phyloP scores from a whole-genome alignment of 768 basidiomycete species.

The Auricularia sp. region DNA sequence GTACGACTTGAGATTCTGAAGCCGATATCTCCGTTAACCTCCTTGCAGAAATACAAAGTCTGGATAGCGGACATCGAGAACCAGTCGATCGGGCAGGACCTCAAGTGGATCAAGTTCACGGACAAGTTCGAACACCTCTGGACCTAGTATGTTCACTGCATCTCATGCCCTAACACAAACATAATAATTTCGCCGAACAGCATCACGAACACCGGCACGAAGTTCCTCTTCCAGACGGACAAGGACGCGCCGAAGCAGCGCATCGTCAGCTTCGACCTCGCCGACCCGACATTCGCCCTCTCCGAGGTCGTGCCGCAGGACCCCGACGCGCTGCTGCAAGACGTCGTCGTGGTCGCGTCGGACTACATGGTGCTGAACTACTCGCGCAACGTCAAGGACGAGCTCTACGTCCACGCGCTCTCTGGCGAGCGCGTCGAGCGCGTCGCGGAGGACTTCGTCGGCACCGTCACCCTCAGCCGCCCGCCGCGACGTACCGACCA shows the following conservation, averaged over 20 bases:
- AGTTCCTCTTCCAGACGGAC: constrained; percentile 58
- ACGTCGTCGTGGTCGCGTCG: constrained; percentile 36
- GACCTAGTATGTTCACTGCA: constrained; percentile 2
- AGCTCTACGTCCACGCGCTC: constrained; percentile 59
- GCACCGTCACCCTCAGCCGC: constrained; percentile 43
- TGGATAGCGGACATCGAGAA: constrained; percentile 64
- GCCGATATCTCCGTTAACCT: constrained; percentile 1
- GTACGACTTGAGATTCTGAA: constrained; percentile 26
- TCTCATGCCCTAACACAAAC: constrained; percentile 2
- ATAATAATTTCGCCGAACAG: constrained; percentile 22
- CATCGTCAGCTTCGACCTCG: constrained; percentile 53
- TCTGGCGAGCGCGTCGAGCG: constrained; percentile 43
- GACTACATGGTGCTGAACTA: constrained; percentile 53
- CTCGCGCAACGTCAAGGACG: constrained; percentile 72
- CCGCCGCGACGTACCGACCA: constrained; percentile 35
- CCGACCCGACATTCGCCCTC: constrained; percentile 34
- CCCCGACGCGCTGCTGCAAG: constrained; percentile 48
- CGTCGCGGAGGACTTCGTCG: constrained; percentile 57
- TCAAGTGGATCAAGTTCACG: constrained; percentile 64
- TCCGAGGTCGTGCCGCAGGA: constrained; percentile 45
- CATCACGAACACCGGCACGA: constrained; percentile 51
- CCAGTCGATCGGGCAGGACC: constrained; percentile 43
- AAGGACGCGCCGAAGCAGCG: constrained; percentile 55
- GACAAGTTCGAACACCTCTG: constrained; percentile 41
- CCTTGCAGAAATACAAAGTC: constrained; percentile 51